A percentile compares a stretch with the other conserved stretches of the same genome.
phyloP scores from a whole-genome alignment of 331 rosid genomes.

The Cucumis variabilis region DNA sequence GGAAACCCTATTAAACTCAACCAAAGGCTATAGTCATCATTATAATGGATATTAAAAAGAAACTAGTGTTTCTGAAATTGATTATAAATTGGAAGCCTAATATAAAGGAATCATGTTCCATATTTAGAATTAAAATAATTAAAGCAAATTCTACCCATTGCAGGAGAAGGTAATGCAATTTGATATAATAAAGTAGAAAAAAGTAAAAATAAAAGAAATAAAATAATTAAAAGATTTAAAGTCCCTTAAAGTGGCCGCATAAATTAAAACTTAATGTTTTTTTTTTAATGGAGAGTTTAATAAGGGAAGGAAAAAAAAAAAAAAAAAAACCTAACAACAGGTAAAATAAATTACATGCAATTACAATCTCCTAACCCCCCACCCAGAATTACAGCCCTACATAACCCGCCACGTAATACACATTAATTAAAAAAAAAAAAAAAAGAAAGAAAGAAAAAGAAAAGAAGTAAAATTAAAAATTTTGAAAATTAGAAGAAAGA shows the following conservation, averaged over 20 bases:
- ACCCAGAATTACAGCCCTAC: conserved; percentile 32
- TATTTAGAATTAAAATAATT: not conserved
- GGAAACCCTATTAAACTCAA: not conserved
- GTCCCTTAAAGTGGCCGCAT: not conserved
- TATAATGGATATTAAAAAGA: not conserved
- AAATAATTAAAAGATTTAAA: too few relatives aligned
- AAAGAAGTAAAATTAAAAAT: not conserved
- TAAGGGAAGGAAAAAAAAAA: not conserved
- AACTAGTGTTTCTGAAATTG: not conserved
- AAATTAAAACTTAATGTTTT: conserved; percentile 26
- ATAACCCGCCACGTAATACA: conserved; percentile 33
- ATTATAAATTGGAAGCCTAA: not conserved
- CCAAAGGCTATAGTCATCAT: not conserved
- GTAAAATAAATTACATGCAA: conserved; percentile 52
- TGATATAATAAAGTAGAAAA: not conserved
- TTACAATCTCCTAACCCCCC: conserved; percentile 44
- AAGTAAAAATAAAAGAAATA: not conserved
- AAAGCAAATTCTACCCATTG: not conserved
- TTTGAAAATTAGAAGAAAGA: not conserved
- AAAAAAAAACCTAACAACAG: conserved; percentile 30
- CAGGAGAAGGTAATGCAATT: not conserved
- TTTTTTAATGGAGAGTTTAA: not conserved
- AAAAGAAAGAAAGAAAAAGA: not conserved
- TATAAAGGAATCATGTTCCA: not conserved
- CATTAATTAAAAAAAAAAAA: not conserved